Base-by-base conservation (phyloP, 225 moss, liverwort and hornwort genomes). In the Straminergon stramineum region DNA sequence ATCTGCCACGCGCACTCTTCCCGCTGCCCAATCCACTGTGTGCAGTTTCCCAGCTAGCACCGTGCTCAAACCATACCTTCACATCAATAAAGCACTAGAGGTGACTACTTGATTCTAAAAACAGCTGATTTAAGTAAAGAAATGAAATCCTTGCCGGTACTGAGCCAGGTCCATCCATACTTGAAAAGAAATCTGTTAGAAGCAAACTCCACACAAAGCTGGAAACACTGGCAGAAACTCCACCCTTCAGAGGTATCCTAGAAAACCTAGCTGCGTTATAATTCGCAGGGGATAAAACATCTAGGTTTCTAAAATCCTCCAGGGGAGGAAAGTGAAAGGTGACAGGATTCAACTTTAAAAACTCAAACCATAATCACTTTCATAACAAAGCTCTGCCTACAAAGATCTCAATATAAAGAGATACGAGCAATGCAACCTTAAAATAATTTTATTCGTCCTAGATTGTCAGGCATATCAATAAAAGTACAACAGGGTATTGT, bases 21-120 rank as follows among this genome's bases (percentile, higher is more conserved):
- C 95, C 14, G 93, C 90, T 57, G 95, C 94, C 95, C 95, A 95
- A 82, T 95, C 94, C 31, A 95, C 88, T 55, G 94, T 93, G 93
- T 95, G 92, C 68, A 95, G 87, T 63, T 93, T 95, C 81, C 93
- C 94, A 63, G 79, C 94, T 56, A 95, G 86, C 62, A 95, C 94
- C 37, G 95, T 92, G 92, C 95, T 94, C 89, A 94, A 90, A 52
- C 95, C 95, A 88, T 95, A 94, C 93, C 94, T 95, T 86, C 79
- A 88, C 82, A 90, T 16, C 27, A 62, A 70, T 7, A 35, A 35
- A 88, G 51, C 41, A 70, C 56, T 26, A 48, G 48, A 85, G 65
- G 78, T 64, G 78, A 89, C 19, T 63, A 60, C 51, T 52, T n/a
- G 56, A 56, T 73, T 60, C 84, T 60, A 11, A 77, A 57, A 83